These are phyloP conservation scores for Hysterium pulicare DNA, from an alignment of 2,329 filamentous ascomycete genomes.

Conservation along the genomic window DNA sequence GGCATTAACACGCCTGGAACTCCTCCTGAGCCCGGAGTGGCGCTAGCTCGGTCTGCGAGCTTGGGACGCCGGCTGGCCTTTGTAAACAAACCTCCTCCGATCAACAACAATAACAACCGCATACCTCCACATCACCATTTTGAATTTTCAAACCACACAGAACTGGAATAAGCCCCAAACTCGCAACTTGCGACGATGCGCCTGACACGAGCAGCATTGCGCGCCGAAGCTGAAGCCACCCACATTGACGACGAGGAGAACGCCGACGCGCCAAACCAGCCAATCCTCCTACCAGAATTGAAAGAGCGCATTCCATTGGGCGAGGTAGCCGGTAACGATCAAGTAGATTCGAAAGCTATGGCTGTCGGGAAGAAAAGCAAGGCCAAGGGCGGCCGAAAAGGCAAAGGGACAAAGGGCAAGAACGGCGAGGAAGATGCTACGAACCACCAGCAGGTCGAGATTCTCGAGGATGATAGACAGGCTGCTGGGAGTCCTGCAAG, in stretches of 20 bases:
- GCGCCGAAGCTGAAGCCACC: constrained; percentile 36
- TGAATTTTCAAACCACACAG: too few relatives aligned
- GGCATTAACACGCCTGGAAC: too few relatives aligned
- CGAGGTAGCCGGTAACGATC: constrained; percentile 39
- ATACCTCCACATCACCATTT: too few relatives aligned
- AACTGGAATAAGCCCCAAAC: too few relatives aligned
- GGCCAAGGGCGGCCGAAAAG: constrained; percentile 31
- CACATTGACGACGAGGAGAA: constrained; percentile 38
- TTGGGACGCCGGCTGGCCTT: too few relatives aligned
- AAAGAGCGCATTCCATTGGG: constrained; percentile 36
- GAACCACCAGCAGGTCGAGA: constrained; percentile 12
- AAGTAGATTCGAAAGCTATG: constrained; percentile 21
- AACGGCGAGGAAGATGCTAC: constrained; percentile 19
- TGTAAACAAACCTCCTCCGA: too few relatives aligned
- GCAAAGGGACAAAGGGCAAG: constrained; percentile 30
- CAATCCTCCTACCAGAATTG: constrained; percentile 12
- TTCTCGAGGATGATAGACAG: constrained; percentile 20
- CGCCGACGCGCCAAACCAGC: constrained; percentile 23
- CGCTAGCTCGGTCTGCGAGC: too few relatives aligned
- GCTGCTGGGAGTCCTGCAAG: constrained; percentile 16
- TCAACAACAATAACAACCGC: too few relatives aligned
- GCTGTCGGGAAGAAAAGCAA: constrained; percentile 27
- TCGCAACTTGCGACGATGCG: constrained; percentile 37
- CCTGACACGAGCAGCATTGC: constrained; percentile 43
- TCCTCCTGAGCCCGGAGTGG: too few relatives aligned